Conservation (phyloP, 163 green algal genomes). For the Coccomyxa subellipsoidea region DNA sequence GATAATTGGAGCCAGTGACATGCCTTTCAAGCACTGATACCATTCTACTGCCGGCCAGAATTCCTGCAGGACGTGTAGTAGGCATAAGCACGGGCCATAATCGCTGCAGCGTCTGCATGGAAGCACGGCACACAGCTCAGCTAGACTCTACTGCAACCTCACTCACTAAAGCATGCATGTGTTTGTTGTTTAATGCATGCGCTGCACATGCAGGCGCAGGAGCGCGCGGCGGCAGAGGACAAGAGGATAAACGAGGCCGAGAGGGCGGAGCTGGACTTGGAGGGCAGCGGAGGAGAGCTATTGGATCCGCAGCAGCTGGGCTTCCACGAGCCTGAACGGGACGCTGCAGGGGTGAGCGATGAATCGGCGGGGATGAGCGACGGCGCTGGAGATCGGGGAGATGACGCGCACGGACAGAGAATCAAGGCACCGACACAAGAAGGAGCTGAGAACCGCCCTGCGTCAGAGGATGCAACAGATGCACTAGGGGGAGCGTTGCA, state of each 20-base stretch:
- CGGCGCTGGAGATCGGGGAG: background rate
- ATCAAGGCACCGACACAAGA: background rate
- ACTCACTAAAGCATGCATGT: no score
- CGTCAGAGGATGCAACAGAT: no score
- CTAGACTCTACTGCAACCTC: no score
- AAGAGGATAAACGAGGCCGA: background rate
- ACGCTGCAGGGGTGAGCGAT: background rate
- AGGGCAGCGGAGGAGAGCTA: background rate
- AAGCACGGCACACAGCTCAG: no score
- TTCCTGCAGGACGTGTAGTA: no score
- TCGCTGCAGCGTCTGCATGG: no score
- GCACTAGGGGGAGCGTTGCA: no score
- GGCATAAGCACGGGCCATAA: no score
- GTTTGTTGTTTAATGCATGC: no score
- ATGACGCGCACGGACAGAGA: background rate
- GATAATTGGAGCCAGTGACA: no score
- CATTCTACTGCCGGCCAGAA: no score
- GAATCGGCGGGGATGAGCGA: background rate
- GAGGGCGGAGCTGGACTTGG: background rate
- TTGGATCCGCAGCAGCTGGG: background rate
- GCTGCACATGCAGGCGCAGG: background rate
- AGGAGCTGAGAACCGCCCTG: background rate
- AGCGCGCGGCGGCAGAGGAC: background rate
- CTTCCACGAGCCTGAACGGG: background rate
- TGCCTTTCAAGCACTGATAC: no score